Evolutionary conservation across 352 stramenopile species (phyloP).

Genomic region (Globisporangium paddicum): DNA sequence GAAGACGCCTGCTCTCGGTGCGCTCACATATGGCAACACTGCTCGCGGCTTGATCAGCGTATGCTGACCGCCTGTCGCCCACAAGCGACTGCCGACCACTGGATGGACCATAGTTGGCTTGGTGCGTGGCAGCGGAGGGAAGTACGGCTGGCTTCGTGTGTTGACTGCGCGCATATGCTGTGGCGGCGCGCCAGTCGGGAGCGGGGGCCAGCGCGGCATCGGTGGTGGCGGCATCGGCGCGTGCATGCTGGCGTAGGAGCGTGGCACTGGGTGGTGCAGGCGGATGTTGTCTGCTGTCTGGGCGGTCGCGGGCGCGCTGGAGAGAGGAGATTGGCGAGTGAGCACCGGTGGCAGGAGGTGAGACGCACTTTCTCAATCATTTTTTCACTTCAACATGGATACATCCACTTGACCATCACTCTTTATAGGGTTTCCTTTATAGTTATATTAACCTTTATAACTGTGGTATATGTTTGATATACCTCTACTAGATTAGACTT

Average conservation of each 20-base stretch:
- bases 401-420: conserved; percentile 2
- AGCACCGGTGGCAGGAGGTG: not conserved
- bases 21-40: not conserved
- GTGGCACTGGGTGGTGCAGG: not conserved
- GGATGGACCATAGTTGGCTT: not conserved
- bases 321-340: conserved; percentile 4
- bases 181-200: conserved; percentile 3
- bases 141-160: not conserved
- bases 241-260: not conserved
- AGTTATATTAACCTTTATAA: no score
- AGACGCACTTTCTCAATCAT: conserved; percentile 1
- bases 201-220: conserved; percentile 10
- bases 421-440: no score
- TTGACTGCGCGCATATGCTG: not conserved
- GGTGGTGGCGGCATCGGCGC: not conserved
- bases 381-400: conserved; percentile 2
- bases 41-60: not conserved
- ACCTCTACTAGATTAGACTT: no score
- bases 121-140: not conserved
- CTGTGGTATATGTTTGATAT: no score
- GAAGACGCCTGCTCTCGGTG: not conserved
- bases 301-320: not conserved
- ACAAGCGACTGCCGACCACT: not conserved
- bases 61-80: not conserved
- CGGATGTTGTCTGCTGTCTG: not conserved